Base-by-base conservation (phyloP, 441 rosid species). In the Viola pubescens region DNA sequence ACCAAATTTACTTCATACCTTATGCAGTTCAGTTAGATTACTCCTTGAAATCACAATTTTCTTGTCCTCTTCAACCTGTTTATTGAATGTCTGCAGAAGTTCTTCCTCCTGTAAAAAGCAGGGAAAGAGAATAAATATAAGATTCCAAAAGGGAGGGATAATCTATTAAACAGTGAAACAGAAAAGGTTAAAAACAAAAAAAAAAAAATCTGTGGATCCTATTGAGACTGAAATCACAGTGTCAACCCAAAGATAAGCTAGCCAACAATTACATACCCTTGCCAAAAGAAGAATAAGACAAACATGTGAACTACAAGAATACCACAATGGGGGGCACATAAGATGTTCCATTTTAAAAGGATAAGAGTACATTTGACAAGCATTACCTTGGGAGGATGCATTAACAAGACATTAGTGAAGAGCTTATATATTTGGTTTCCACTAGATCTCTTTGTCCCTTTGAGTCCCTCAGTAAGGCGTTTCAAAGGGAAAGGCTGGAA, bases 61-160 rank as follows among this genome's bases (percentile, higher is more conserved):
- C 74, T 91, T 81, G 70, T 90, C 97, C 62, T 85, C 99, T 69
- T 85, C 97, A 61, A 94, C 78, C 70, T 90, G 97, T 79, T 94
- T 85, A 72, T 85, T 81, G 72, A 94, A 94, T 60, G 78, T 77
- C 66, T 63, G 69, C 56, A 82, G 94, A 47, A 68, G 71, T 67
- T 86, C 88, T 69, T 90, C 97, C 71, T 94, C 96, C 97, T 94
- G 72, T 56, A 71, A 63, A 71, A 65, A 16, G 9, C 13, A 45
- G 48, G 50, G 46, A 6, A 10, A 26, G 7, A 49, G 48, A 52
- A 57, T 38, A 54, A 16, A 13, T 16, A 40, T 37, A 19, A 0
- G 4, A 50, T 4, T 19, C 1, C 1, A 48, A 52, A 10, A 43
- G 1, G 37, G 4, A 52, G 1, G 2, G 40, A 10, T 3, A 8